Evolutionary conservation across 1,284 basidiomycete genomes (phyloP).

Genomic region (Ceratobasidium sp.): DNA sequence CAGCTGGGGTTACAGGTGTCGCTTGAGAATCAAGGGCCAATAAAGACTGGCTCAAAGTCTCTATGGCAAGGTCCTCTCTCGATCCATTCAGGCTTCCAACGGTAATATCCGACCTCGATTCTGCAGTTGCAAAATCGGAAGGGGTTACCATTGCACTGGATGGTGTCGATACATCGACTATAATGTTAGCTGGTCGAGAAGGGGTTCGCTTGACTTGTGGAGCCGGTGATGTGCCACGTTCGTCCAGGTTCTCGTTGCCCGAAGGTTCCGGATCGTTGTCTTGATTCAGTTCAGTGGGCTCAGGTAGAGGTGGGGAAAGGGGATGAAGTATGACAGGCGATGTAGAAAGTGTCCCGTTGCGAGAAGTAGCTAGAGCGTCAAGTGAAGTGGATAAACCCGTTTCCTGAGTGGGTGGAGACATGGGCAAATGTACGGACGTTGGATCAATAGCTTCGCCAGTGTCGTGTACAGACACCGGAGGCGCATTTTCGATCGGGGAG

Average conservation of each 20-base stretch:
- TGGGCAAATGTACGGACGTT: slow-evolving; percentile 24
- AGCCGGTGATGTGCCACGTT: too few species aligned
- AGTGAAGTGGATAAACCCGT: neutral
- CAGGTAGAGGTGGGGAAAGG: slow-evolving; percentile 47
- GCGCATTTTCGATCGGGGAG: slow-evolving; percentile 15
- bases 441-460: slow-evolving; percentile 14
- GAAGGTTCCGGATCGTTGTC: neutral
- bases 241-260: too few species aligned
- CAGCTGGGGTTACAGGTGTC: neutral
- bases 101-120: slow-evolving; percentile 35
- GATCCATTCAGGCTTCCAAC: slow-evolving; percentile 13
- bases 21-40: neutral
- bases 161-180: slow-evolving; percentile 32
- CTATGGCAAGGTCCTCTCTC: neutral
- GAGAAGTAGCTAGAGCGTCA: neutral
- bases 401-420: slow-evolving; percentile 14
- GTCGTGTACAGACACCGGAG: neutral
- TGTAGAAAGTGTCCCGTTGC: slow-evolving; percentile 44
- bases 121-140: slow-evolving; percentile 34
- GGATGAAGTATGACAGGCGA: slow-evolving; percentile 49
- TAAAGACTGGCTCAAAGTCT: neutral
- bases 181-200: slow-evolving; percentile 18
- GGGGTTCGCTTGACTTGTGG: neutral
- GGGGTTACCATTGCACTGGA: slow-evolving; percentile 28
- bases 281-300: neutral